A percentile compares a stretch with the other conserved stretches of the same genome.
These are phyloP conservation scores for Jatropha podagrica DNA, from an alignment of 441 rosid genomes.

Conservation along the genomic window DNA sequence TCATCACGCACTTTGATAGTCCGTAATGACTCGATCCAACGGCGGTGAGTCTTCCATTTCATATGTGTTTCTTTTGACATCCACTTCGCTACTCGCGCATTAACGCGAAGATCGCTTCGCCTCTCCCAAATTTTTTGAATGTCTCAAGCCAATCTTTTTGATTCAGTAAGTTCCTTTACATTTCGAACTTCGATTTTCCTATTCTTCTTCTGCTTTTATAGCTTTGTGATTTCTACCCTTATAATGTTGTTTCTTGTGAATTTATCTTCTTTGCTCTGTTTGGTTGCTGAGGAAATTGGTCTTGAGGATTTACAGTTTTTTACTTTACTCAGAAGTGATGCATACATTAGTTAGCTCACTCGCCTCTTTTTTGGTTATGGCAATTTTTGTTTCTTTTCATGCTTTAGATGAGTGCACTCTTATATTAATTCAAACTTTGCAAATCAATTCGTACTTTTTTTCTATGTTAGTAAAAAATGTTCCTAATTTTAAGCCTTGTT, in stretches of 20 bases:
- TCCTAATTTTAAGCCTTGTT: too few species aligned
- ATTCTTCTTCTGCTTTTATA: background rate
- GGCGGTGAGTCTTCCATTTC: background rate
- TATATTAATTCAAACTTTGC: too few species aligned
- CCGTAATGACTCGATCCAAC: background rate
- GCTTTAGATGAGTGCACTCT: too few species aligned
- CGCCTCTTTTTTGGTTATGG: background rate
- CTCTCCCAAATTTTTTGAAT: slow-evolving; percentile 5
- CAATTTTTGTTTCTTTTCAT: too few species aligned
- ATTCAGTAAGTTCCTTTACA: slow-evolving; percentile 9
- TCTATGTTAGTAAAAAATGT: too few species aligned
- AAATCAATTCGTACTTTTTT: too few species aligned
- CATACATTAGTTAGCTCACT: background rate
- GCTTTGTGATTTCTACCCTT: background rate
- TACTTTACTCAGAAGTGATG: background rate
- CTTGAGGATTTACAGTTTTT: background rate
- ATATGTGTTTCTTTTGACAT: background rate
- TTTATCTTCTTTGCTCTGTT: background rate
- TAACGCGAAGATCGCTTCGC: slow-evolving; percentile 10
- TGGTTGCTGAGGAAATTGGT: background rate
- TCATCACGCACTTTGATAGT: background rate
- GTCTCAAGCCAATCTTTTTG: background rate
- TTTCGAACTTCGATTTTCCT: background rate
- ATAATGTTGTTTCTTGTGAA: background rate
- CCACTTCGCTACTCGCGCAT: slow-evolving; percentile 7